phyloP scores from a whole-genome alignment of 768 basidiomycete genomes.

The Rhodosporidiobolus odoratus region DNA sequence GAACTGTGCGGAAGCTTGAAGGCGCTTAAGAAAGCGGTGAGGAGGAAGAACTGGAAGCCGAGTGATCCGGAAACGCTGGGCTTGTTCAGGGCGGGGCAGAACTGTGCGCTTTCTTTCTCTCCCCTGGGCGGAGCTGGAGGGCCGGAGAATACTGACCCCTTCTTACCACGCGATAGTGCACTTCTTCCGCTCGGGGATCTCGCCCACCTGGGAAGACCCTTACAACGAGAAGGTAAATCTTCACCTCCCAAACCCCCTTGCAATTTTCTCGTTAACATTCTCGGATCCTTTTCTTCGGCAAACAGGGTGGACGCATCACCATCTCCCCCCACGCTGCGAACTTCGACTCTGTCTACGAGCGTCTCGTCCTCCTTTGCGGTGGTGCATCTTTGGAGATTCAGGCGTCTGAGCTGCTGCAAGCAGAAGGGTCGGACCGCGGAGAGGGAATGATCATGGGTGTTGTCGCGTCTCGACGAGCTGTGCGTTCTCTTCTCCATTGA shows the following conservation, averaged over 20 bases:
- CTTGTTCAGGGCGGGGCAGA: constrained; percentile 24
- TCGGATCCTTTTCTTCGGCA: background rate
- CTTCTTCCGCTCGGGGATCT: constrained; percentile 33
- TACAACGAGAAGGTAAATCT: constrained; percentile 35
- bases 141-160: too few species aligned
- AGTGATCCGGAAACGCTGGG: constrained; percentile 25
- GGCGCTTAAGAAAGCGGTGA: constrained; percentile 34
- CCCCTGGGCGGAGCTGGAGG: too few species aligned
- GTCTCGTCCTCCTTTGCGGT: constrained; percentile 32
- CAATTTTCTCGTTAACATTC: background rate
- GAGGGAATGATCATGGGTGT: constrained; percentile 30
- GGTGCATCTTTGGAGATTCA: constrained; percentile 29
- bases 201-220: constrained; percentile 38
- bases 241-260: too few species aligned
- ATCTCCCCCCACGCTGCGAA: constrained; percentile 24
- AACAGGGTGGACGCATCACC: constrained; percentile 35
- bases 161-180: constrained; percentile 14
- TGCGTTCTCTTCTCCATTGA: constrained; percentile 4
- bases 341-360: constrained; percentile 36
- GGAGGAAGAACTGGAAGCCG: constrained; percentile 15
- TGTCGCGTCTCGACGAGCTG: constrained; percentile 30
- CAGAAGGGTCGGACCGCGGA: constrained; percentile 7
- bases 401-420: constrained; percentile 13
- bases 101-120: constrained; percentile 5
- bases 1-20: constrained; percentile 25